Conservation (phyloP, 1,284 basidiomycete species). For the Anthracocystis setariae region DNA sequence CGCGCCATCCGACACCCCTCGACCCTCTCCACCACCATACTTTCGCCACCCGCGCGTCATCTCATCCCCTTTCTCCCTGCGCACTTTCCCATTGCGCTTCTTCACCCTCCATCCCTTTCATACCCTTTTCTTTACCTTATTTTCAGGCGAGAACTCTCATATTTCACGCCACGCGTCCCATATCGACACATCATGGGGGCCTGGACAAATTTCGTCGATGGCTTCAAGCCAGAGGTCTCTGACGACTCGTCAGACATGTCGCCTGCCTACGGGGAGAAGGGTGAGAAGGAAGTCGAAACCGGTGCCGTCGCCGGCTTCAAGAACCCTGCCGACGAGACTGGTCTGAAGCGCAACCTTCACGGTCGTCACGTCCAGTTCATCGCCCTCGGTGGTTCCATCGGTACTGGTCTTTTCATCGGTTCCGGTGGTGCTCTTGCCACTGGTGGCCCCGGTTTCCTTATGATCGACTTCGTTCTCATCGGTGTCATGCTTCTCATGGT, state of each 20-base stretch:
- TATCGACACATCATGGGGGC: slow-evolving; percentile 39
- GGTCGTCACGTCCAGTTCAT: slow-evolving; percentile 64
- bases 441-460: slow-evolving; percentile 71
- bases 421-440: slow-evolving; percentile 69
- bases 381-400: slow-evolving; percentile 68
- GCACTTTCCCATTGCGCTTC: slow-evolving; percentile 1
- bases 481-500: slow-evolving; percentile 67
- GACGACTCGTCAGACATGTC: slow-evolving; percentile 17
- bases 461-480: slow-evolving; percentile 64
- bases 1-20: not conserved
- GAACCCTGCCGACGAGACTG: slow-evolving; percentile 23
- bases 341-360: slow-evolving; percentile 56
- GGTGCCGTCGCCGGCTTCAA: slow-evolving; percentile 40
- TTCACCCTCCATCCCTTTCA: not conserved
- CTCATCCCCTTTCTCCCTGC: not conserved
- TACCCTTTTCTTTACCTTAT: not conserved
- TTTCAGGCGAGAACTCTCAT: too few relatives aligned
- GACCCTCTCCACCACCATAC: not conserved
- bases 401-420: slow-evolving; percentile 71
- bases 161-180: not conserved
- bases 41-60: not conserved
- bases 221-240: slow-evolving; percentile 52
- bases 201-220: slow-evolving; percentile 46
- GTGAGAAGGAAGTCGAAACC: slow-evolving; percentile 34
- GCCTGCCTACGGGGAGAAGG: slow-evolving; percentile 29